Percentiles rank a stretch among this genome's conserved stretches.
Evolutionary conservation across 257 asterid genomes (phyloP).

Genomic region (Euphrasia confusa): DNA sequence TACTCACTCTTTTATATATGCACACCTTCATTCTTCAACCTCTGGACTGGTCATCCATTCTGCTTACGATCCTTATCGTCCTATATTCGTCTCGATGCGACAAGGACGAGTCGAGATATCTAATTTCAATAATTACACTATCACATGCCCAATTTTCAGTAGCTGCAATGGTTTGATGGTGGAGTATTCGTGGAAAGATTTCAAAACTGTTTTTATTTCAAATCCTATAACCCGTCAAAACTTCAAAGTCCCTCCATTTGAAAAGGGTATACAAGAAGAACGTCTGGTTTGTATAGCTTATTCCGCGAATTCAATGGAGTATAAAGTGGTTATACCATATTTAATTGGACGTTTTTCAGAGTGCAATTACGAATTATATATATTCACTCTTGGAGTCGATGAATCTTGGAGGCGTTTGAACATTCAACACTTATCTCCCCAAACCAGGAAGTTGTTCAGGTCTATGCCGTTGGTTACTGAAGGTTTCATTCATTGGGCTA

Average conservation of each 20-base stretch:
- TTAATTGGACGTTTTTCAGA: too few relatives aligned
- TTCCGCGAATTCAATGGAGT: conserved; percentile 6
- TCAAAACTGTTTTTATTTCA: background rate
- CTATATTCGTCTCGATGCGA: background rate
- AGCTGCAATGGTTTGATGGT: background rate
- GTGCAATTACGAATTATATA: too few relatives aligned
- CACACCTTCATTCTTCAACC: background rate
- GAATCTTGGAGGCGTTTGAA: background rate
- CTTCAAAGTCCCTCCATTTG: background rate
- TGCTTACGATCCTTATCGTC: too few relatives aligned
- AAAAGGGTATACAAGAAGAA: too few relatives aligned
- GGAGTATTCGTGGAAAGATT: too few relatives aligned
- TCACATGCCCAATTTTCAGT: background rate
- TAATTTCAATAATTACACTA: background rate
- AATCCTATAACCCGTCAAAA: background rate
- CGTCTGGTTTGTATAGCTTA: background rate
- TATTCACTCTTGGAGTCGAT: background rate
- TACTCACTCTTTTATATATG: background rate
- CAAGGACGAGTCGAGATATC: conserved; percentile 1
- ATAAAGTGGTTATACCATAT: conserved; percentile 13
- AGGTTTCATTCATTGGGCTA: conserved; percentile 4
- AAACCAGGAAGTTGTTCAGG: too few relatives aligned
- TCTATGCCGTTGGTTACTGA: conserved; percentile 5
- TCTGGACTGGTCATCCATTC: background rate
- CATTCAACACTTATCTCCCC: background rate